phyloP scores from a whole-genome alignment of 768 basidiomycete genomes.

The Hortiboletus flavorubellus region DNA sequence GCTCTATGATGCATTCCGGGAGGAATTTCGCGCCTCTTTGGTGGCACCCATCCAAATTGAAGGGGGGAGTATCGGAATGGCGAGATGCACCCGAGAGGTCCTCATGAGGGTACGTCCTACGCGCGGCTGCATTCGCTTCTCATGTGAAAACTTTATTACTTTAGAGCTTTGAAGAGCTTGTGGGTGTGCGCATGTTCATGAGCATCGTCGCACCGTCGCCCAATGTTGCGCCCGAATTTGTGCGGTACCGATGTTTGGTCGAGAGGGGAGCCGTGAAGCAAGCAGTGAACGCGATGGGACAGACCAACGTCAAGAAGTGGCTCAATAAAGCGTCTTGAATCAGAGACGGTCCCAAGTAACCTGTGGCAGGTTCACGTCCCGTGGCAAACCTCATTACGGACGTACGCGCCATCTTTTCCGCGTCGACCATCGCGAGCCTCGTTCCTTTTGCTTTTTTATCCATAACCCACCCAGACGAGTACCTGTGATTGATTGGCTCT shows the following conservation, averaged over 20 bases:
- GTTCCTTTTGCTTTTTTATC: too few relatives aligned
- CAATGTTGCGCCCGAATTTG: conserved; percentile 62
- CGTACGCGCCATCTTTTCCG: too few relatives aligned
- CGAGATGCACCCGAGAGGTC: conserved; percentile 59
- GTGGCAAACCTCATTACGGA: too few relatives aligned
- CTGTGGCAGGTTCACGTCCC: too few relatives aligned
- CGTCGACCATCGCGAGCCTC: too few relatives aligned
- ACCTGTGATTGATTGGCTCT: too few relatives aligned
- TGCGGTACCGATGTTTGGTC: conserved; percentile 67
- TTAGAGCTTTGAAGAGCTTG: conserved; percentile 77
- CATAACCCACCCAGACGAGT: too few relatives aligned
- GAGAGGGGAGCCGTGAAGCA: conserved; percentile 64
- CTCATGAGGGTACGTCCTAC: conserved; percentile 56
- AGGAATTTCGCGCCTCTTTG: conserved; percentile 67
- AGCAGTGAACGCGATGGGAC: conserved; percentile 61
- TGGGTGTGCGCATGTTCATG: conserved; percentile 54
- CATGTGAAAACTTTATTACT: neutral
- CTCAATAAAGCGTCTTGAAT: conserved; percentile 47
- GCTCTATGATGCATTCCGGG: conserved; percentile 75
- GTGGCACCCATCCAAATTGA: conserved; percentile 74
- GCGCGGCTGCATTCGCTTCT: neutral
- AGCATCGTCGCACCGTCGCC: conserved; percentile 46
- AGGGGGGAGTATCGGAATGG: conserved; percentile 75
- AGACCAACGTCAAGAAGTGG: conserved; percentile 78
- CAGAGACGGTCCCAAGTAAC: too few relatives aligned